These are phyloP conservation scores for Oxyria digyna DNA, from an alignment of 148 eudicot species.

Conservation along the genomic window DNA sequence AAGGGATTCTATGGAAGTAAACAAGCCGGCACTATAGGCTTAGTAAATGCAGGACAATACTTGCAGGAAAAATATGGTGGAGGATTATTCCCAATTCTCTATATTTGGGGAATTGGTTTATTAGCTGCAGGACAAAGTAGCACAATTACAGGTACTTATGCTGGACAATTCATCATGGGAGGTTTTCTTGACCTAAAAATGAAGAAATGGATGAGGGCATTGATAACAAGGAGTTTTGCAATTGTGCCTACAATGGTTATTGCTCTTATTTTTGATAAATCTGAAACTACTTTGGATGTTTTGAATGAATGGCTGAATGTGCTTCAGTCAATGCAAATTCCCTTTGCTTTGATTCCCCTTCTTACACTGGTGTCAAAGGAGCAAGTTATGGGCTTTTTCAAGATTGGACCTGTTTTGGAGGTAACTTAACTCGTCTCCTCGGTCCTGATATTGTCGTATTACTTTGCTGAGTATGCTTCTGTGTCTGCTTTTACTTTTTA, in stretches of 20 bases:
- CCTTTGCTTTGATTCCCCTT: constrained; percentile 4
- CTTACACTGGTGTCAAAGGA: constrained; percentile 9
- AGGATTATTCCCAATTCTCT: constrained; percentile 20
- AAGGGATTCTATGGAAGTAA: constrained; percentile 22
- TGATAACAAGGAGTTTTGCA: constrained; percentile 32
- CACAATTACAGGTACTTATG: constrained; percentile 13
- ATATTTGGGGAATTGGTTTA: constrained; percentile 23
- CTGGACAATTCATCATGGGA: constrained; percentile 10
- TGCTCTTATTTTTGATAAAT: constrained; percentile 19
- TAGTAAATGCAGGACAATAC: constrained; percentile 24
- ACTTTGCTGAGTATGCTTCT: not conserved
- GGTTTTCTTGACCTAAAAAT: constrained; percentile 35
- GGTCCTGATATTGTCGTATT: not conserved
- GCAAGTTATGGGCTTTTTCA: not conserved
- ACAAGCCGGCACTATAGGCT: constrained; percentile 17
- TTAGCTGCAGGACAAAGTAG: constrained; percentile 22
- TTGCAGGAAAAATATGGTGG: constrained; percentile 24
- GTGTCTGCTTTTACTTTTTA: not conserved
- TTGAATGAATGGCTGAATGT: constrained; percentile 8
- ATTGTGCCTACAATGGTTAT: constrained; percentile 34
- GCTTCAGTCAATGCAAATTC: constrained; percentile 7
- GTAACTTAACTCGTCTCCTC: not conserved
- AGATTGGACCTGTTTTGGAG: constrained; percentile 3
- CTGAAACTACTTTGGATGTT: constrained; percentile 4
- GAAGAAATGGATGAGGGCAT: constrained; percentile 29